phyloP scores from a whole-genome alignment of 78 protist genomes.

The Salpingoeca rosetta region DNA sequence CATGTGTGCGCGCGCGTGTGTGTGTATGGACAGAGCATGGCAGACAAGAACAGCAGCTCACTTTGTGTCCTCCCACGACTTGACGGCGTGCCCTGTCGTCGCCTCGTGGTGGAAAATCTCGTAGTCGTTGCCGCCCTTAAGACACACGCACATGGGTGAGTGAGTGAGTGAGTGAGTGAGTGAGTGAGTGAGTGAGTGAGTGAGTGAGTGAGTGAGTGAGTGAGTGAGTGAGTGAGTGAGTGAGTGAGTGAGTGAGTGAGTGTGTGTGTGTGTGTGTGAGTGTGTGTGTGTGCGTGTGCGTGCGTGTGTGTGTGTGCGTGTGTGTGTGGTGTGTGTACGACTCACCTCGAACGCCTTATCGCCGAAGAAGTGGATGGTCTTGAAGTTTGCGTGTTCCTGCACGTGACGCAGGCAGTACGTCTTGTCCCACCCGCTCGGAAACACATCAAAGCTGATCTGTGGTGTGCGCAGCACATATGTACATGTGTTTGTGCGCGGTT shows the following conservation, averaged over 20 bases:
- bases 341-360: slow-evolving; percentile 81
- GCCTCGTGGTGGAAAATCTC: slow-evolving; percentile 80
- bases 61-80: slow-evolving; percentile 85
- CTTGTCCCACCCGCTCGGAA: slow-evolving; percentile 97
- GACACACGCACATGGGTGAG: not conserved
- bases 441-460: slow-evolving; percentile 94
- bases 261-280: too few relatives aligned
- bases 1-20: too few relatives aligned
- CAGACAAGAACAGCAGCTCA: too few relatives aligned
- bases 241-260: too few relatives aligned
- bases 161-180: too few relatives aligned
- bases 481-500: too few relatives aligned
- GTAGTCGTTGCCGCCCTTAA: slow-evolving; percentile 96
- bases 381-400: slow-evolving; percentile 17
- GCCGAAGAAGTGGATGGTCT: slow-evolving; percentile 96
- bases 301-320: too few relatives aligned
- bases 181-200: too few relatives aligned
- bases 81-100: slow-evolving; percentile 82
- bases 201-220: too few relatives aligned
- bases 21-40: too few relatives aligned
- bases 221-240: too few relatives aligned
- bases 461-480: slow-evolving; percentile 9
- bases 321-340: not conserved
- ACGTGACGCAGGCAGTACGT: slow-evolving; percentile 86
- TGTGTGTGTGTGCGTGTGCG: too few relatives aligned